Conservation (phyloP, 164 flowering plant genomes). For the Dillenia suffruticosa region DNA sequence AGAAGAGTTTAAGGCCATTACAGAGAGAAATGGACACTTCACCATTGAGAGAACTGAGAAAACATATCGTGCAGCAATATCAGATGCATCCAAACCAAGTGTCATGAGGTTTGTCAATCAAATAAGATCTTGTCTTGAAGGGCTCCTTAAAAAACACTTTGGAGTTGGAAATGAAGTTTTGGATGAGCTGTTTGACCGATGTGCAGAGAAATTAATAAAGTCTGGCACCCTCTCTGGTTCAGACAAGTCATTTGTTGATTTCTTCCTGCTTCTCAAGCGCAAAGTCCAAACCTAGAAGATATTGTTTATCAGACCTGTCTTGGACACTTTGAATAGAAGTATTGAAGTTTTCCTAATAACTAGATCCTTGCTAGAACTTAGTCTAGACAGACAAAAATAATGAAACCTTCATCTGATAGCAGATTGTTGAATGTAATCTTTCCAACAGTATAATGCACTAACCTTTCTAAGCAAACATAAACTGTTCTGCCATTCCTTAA, state of each 20-base stretch:
- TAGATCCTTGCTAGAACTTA: no score
- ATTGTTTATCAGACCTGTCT: background rate
- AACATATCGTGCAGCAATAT: background rate
- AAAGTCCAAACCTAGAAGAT: background rate
- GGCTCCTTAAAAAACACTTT: conserved; percentile 11
- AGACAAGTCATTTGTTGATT: no score
- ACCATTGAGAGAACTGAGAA: conserved; percentile 9
- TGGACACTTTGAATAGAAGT: background rate
- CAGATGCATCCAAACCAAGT: background rate
- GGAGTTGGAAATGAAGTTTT: conserved; percentile 7
- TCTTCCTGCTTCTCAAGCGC: conserved; percentile 19
- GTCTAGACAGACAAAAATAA: no score
- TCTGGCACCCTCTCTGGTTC: background rate
- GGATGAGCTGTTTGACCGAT: conserved; percentile 10
- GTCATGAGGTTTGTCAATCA: background rate
- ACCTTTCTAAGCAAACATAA: no score
- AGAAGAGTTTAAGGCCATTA: conserved; percentile 8
- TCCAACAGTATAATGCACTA: no score
- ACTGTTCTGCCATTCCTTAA: no score
- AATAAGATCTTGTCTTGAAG: conserved; percentile 14
- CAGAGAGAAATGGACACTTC: conserved; percentile 14
- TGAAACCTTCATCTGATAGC: no score
- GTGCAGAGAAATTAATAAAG: conserved; percentile 7
- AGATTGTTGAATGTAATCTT: no score
- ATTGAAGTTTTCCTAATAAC: background rate